Base-by-base conservation (phyloP, 345 rosid species). In the Hirschfeldia incana region DNA sequence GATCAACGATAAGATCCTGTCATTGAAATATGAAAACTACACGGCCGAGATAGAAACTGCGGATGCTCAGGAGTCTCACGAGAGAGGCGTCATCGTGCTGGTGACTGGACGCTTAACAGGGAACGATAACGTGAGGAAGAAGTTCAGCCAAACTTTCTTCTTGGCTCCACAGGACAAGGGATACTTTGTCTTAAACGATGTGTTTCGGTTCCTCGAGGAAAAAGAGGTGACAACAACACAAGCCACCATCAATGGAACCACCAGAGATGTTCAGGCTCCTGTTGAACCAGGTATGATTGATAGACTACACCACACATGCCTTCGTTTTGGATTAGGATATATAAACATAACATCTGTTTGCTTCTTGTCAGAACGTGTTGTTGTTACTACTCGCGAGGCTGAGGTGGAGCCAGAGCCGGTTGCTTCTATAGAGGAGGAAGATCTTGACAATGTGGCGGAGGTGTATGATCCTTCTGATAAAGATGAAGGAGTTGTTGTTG, bases 151-250 rank as follows among this genome's bases (percentile, higher is more conserved):
- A 80, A 83, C 92, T 3, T 94, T 92, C 85, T 94, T 94, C 86
- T 87, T 94, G 62, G 98, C 98, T 74, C 98, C 94, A 16, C 98
- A 91, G 62, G 98, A 94, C 74, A 87, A 85, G 16, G 98, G 98
- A 6, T 92, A 89, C 85, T 94, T 90, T 82, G 98, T 94, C 80
- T 81, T 91, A 69, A 94, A 92, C 72, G 98, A 94, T 75, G 88
- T 90, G 58, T 90, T 94, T 76, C 87, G 98, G 66, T 94, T 84
- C 80, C 84, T 91, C n/a, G 98, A 81, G 58, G 98, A 89, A 33
- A 81, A 64, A 72, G 88, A 88, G 80, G 51, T 82, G 27, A 72
- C 82, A 11, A 36, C 83, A 9, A 69, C 82, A 11, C 42, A 82
- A 11, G 78, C 77, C 64, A 3, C 80, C 33, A 44, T 70, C 49